A percentile compares a stretch with the other conserved stretches of the same genome.
Evolutionary conservation across 257 asterid genomes (phyloP).

Genomic region (Leonotis leonurus): DNA sequence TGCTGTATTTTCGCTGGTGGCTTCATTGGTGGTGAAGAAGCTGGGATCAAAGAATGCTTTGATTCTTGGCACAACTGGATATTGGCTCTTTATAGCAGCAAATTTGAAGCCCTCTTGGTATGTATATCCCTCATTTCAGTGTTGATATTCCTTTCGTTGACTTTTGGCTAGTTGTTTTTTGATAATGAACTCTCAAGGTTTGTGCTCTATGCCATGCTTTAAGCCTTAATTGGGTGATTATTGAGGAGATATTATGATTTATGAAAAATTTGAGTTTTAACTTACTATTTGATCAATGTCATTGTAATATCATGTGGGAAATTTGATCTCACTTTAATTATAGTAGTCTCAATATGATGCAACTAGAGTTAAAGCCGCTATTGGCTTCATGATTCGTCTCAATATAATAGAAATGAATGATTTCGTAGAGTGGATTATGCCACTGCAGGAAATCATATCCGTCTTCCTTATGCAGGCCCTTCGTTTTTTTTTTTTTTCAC

Average conservation of each 20-base stretch:
- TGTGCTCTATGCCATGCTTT: neutral
- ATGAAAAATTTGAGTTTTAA: neutral
- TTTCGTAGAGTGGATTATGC: neutral
- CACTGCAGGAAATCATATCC: neutral
- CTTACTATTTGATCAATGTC: neutral
- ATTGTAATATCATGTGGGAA: neutral
- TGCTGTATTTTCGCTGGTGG: conserved; percentile 59
- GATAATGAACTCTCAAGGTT: neutral
- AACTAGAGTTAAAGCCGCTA: neutral
- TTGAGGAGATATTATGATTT: neutral
- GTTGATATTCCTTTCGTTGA: conserved; percentile 7
- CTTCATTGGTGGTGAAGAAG: conserved; percentile 76
- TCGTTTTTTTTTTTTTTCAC: no score
- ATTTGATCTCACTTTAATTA: neutral
- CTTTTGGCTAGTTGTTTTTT: neutral
- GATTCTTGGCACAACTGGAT: conserved; percentile 85
- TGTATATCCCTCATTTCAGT: conserved; percentile 2
- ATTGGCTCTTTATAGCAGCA: conserved; percentile 89
- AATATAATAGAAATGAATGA: neutral
- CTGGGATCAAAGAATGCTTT: conserved; percentile 78
- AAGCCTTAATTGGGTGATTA: neutral
- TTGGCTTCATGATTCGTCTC: neutral
- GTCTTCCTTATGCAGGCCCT: neutral
- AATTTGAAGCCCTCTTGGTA: conserved; percentile 95
- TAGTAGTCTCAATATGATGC: neutral